Base-by-base conservation (phyloP, 371 early-diverging fungal species). In the Catenaria anguillulae region DNA sequence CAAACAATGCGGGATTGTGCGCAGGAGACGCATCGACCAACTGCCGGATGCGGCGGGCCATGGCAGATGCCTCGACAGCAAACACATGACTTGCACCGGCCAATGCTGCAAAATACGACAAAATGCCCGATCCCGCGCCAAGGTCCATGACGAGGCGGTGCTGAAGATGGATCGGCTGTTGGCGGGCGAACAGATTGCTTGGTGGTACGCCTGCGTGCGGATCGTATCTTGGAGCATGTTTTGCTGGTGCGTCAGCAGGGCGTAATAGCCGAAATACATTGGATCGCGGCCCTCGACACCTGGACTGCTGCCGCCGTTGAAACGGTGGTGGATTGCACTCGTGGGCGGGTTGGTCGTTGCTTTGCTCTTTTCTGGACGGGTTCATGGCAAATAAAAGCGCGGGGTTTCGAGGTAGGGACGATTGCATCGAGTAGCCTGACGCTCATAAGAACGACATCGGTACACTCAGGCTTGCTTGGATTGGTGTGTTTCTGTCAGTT, bases 161-260 rank as follows among this genome's bases (percentile, higher is more conserved):
- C 77, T 70, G 66, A 95, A 92, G 60, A 84, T 74, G 31, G 74
- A 69, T 5, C 83, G 75, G 10, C 81, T 80, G 68, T 95, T 95
- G n/a, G 90, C 81, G n/a, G 89, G 84, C 1, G 96, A n/a, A n/a
- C n/a, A n/a, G 36, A 21, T 15, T 29, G 33, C 12, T 17, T 24
- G n/a, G 69, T 92, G 92, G 68, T 96, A 97, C n/a, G 91, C 81
- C n/a, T 88, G 84, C 1, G 96, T 97, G 42, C 98, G 80, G 33
- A 93, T 88, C 26, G 77, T 78, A 72, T 97, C 98, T 74, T 89
- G 88, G 29, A 97, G 81, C 97, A 97, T 97, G 76, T 97, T 94
- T 84, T 95, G 94, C 90, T 50, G 52, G 52, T 50, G 52, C 52
- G 52, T 50, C 29, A 50, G 17, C 15, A 50, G 52, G 8, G 52